A percentile compares a stretch with the other conserved stretches of the same genome.
Conservation (phyloP, 306 rosid species). For the Sicyos baderoa region DNA sequence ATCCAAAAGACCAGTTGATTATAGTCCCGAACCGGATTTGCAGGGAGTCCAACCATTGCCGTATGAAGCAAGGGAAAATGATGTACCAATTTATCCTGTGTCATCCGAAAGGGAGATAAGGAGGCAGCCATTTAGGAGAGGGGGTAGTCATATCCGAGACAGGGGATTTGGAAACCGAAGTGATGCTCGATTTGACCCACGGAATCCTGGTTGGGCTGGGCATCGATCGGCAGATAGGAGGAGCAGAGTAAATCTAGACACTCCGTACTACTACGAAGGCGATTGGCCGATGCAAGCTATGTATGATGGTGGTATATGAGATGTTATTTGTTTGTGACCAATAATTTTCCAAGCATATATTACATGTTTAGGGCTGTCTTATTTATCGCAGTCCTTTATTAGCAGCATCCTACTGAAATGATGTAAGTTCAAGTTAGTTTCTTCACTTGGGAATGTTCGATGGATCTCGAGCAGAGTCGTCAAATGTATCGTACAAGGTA, state of each 20-base stretch:
- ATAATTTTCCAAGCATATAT: background rate
- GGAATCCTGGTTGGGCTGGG: conserved; percentile 30
- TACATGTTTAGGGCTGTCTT: background rate
- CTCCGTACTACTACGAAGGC: background rate
- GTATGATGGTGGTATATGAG: background rate
- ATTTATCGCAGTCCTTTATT: background rate
- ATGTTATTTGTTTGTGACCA: background rate
- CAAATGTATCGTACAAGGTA: background rate
- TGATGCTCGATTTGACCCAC: conserved; percentile 36
- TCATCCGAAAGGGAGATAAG: conserved; percentile 26
- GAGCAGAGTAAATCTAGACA: conserved; percentile 26
- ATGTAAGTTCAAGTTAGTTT: conserved; percentile 6
- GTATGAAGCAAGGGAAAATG: conserved; percentile 38
- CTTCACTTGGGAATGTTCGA: background rate
- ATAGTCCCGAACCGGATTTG: conserved; percentile 64
- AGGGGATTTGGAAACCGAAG: conserved; percentile 37
- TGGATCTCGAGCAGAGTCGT: background rate
- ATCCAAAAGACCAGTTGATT: conserved; percentile 47
- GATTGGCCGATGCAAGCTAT: background rate
- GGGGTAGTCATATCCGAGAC: conserved; percentile 34
- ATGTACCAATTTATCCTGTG: conserved; percentile 28
- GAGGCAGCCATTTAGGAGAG: conserved; percentile 35
- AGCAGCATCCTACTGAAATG: background rate
- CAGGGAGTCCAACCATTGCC: conserved; percentile 61
- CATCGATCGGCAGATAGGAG: conserved; percentile 40